These are phyloP conservation scores for Rusavskia elegans DNA, from an alignment of 495 filamentous ascomycete species.

Conservation along the genomic window DNA sequence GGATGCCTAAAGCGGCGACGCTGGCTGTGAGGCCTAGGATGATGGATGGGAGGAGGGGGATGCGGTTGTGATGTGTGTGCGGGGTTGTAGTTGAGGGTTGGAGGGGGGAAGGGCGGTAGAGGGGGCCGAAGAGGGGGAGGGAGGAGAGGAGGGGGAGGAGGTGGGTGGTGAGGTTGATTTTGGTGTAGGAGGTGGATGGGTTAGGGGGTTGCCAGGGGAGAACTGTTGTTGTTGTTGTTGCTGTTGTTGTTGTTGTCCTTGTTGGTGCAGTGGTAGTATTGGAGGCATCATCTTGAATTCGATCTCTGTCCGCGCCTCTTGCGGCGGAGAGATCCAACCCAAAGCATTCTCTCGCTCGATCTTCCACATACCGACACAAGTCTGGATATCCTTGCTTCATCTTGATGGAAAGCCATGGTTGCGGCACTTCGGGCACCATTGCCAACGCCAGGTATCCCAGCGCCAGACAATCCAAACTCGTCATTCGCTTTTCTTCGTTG, in stretches of 20 bases:
- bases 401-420: slow-evolving; percentile 51
- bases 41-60: neutral
- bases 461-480: slow-evolving; percentile 62
- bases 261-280: no score
- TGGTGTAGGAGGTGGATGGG: neutral
- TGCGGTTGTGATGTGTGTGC: neutral
- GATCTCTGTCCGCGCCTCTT: no score
- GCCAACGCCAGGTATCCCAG: slow-evolving; percentile 65
- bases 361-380: slow-evolving; percentile 37
- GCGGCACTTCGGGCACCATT: slow-evolving; percentile 51
- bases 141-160: no score
- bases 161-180: no score
- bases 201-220: neutral
- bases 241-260: no score
- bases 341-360: slow-evolving; percentile 26
- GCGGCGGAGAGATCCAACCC: slow-evolving; percentile 6
- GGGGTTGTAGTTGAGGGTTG: neutral
- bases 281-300: no score
- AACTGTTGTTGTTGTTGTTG: no score
- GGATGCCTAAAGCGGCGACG: neutral
- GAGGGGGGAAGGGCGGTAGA: slow-evolving; percentile 2
- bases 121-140: slow-evolving; percentile 3
- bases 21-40: neutral
- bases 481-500: slow-evolving; percentile 20
- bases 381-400: slow-evolving; percentile 39